Base-by-base conservation (phyloP, 805 yeast genomes). In the Pichia kluyveri region DNA sequence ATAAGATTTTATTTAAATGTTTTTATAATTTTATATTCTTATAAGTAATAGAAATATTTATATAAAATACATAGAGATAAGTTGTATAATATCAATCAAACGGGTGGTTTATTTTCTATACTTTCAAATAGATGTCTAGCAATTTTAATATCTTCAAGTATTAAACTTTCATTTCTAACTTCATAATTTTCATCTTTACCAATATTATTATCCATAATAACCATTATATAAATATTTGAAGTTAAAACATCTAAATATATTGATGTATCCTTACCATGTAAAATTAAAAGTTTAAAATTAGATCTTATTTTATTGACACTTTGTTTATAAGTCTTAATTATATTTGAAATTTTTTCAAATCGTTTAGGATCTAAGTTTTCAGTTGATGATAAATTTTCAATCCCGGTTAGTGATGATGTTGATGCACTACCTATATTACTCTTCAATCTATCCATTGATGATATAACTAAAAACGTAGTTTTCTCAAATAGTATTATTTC, bases 281-380 rank as follows among this genome's bases (percentile, higher is more conserved):
- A 72, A 18, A 84, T 79, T 44, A 91, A 67, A 42, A 86, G 82
- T 54, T 77, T 82, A 65, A 91, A 87, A 56, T 87, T 90, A 5
- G 96, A 79, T 60, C 96, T 77, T 59, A 91, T 72, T 63, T 88
- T 90, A 45, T 86, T 80, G 41, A 93, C 88, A 55, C 95, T 85
- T 66, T 91, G 97, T 60, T 93, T 89, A 67, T 86, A 91, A 27
- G 95, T 88, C 61, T 91, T 91, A 72, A 91, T 87, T 50, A 91
- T 89, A 63, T 88, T 90, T 26, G 95, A 85, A 26, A 91, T 89
- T 62, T 90, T 91, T 61, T 91, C 98, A 60, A 90, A 91, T 57
- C 98, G 71, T 57, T 91, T 88, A 7, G 97, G 96, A 59, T 91
- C 97, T 46, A 89, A 71, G 32, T 49, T 51, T 30, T 51, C 44